Evolutionary conservation across 306 rosid genomes (phyloP).

Genomic region (Heteromeles arbutifolia): DNA sequence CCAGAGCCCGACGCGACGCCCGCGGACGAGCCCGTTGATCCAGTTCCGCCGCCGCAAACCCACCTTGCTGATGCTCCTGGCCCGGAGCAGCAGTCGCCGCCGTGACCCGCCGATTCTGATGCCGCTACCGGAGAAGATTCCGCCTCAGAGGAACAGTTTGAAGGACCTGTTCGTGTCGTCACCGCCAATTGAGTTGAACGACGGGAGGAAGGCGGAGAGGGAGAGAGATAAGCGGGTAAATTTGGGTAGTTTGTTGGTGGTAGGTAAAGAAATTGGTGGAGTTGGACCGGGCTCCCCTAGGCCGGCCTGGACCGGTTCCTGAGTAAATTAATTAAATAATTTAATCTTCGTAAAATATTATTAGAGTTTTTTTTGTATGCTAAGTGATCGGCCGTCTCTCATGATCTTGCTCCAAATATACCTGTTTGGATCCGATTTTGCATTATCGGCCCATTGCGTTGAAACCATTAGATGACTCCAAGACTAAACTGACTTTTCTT

Average conservation of each 20-base stretch:
- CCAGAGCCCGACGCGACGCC: conserved; percentile 70
- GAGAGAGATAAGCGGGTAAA: neutral
- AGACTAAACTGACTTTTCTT: too few relatives aligned
- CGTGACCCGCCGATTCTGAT: conserved; percentile 19
- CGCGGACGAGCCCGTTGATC: conserved; percentile 64
- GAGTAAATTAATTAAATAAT: conserved; percentile 25
- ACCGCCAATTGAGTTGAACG: conserved; percentile 33
- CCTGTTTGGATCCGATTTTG: too few relatives aligned
- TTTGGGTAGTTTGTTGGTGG: conserved; percentile 7
- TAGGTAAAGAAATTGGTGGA: conserved; percentile 7
- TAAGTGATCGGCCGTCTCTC: neutral
- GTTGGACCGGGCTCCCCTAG: conserved; percentile 38
- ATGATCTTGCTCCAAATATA: neutral
- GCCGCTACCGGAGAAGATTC: conserved; percentile 24
- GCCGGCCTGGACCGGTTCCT: conserved; percentile 55
- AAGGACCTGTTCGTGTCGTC: conserved; percentile 69
- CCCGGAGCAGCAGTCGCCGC: conserved; percentile 33
- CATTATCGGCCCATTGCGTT: too few relatives aligned
- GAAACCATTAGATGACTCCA: too few relatives aligned
- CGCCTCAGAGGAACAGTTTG: conserved; percentile 40
- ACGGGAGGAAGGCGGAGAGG: neutral
- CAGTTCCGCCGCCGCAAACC: conserved; percentile 70
- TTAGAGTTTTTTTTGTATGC: neutral
- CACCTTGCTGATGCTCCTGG: conserved; percentile 51
- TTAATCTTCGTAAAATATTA: neutral